These are phyloP conservation scores for Phellopilus nigrolimitatus DNA, from an alignment of 1,284 basidiomycete genomes.

Conservation along the genomic window DNA sequence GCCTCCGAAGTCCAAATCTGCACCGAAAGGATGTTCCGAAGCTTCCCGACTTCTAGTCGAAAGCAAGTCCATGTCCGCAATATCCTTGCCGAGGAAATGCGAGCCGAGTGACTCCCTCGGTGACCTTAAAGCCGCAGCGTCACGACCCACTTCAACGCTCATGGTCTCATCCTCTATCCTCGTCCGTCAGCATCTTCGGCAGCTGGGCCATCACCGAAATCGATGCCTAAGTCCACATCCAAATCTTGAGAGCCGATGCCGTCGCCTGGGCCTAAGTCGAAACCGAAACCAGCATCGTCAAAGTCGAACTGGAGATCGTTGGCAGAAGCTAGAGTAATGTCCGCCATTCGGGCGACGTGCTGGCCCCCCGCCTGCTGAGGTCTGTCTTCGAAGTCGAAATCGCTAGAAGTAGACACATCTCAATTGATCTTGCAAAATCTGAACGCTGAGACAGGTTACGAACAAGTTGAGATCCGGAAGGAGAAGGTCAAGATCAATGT, in stretches of 20 bases:
- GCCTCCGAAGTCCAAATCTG: conserved; percentile 57
- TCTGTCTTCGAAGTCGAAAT: conserved; percentile 68
- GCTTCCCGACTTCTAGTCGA: conserved; percentile 57
- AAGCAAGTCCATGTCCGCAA: conserved; percentile 52
- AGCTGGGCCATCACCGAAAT: conserved; percentile 57
- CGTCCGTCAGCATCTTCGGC: conserved; percentile 33
- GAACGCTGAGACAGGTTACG: conserved; percentile 19
- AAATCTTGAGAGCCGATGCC: conserved; percentile 87
- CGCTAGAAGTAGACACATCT: conserved; percentile 41
- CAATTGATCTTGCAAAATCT: conserved; percentile 2
- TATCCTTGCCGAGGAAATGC: conserved; percentile 46
- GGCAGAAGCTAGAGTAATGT: conserved; percentile 75
- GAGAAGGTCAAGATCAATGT: conserved; percentile 71
- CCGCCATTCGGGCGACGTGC: conserved; percentile 76
- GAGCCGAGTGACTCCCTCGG: conserved; percentile 56
- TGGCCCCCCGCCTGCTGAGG: conserved; percentile 64
- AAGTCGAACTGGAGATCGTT: conserved; percentile 59
- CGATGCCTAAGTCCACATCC: conserved; percentile 65
- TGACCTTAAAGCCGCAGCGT: conserved; percentile 46
- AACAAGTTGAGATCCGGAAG: conserved; percentile 85
- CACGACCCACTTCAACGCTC: conserved; percentile 73
- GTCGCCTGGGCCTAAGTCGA: conserved; percentile 70
- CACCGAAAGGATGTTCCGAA: conserved; percentile 60
- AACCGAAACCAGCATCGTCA: conserved; percentile 52
- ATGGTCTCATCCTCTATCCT: conserved; percentile 43